Conservation (phyloP, 2,329 filamentous ascomycete species). For the Arthrobotrys sphaeroides region DNA sequence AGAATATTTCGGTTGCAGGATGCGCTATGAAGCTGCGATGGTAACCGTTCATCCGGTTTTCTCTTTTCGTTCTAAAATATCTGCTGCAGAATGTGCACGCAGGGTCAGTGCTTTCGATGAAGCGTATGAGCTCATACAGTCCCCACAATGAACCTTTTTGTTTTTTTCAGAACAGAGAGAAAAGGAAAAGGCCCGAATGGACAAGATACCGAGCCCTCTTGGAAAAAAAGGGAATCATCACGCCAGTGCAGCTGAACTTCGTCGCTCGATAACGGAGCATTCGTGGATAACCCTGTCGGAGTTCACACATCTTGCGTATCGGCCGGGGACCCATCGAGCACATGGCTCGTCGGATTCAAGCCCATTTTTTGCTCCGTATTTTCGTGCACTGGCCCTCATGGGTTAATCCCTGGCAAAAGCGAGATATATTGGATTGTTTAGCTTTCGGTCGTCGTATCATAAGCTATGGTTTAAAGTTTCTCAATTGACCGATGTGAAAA, state of each 20-base stretch:
- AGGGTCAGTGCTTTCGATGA: not conserved
- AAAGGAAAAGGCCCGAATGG: constrained; percentile 10
- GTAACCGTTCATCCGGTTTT: not conserved
- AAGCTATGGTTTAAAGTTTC: not conserved
- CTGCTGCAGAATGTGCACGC: not conserved
- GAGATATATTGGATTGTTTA: no score
- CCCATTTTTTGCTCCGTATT: not conserved
- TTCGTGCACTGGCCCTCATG: constrained; percentile 14
- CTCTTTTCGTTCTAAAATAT: not conserved
- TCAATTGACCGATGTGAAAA: not conserved
- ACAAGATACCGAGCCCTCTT: not conserved
- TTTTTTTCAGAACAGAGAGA: not conserved
- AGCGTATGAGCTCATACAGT: not conserved
- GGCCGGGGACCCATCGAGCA: not conserved
- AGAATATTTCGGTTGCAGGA: not conserved
- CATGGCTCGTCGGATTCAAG: not conserved
- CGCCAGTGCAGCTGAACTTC: constrained; percentile 10
- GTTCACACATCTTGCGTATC: constrained; percentile 4
- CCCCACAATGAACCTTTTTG: not conserved
- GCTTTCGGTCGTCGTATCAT: no score
- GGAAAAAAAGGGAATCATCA: not conserved
- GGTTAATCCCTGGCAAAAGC: not conserved
- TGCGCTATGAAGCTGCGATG: not conserved
- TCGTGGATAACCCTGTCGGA: not conserved
- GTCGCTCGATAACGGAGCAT: constrained; percentile 10